These are phyloP conservation scores for Mercurialis annua DNA, from an alignment of 345 rosid species.

Conservation along the genomic window DNA sequence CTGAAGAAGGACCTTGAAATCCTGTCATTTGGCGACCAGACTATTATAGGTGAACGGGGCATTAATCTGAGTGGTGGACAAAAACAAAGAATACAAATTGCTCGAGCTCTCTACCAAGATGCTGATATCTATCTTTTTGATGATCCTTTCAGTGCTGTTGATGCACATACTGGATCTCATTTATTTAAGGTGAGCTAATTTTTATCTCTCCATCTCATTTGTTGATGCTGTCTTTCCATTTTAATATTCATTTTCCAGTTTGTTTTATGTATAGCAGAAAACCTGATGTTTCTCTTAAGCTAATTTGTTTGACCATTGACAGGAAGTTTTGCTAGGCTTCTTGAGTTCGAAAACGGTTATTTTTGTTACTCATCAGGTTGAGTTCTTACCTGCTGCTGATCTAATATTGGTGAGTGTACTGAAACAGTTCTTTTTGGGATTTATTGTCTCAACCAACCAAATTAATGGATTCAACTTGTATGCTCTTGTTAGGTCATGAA, in stretches of 20 bases:
- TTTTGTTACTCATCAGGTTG: constrained; percentile 66
- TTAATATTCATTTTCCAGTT: not conserved
- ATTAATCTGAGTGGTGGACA: constrained; percentile 46
- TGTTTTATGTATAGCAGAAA: not conserved
- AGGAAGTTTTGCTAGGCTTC: constrained; percentile 58
- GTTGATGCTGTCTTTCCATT: not conserved
- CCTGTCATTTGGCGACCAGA: constrained; percentile 41
- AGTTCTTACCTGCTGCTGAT: constrained; percentile 65
- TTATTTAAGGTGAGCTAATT: constrained; percentile 20
- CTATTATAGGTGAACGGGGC: constrained; percentile 47
- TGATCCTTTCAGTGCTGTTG: constrained; percentile 48
- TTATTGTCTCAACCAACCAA: not conserved
- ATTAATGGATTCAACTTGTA: not conserved
- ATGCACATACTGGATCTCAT: constrained; percentile 43
- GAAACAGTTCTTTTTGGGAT: not conserved
- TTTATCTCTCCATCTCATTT: not conserved
- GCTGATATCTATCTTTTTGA: constrained; percentile 43
- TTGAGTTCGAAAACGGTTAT: constrained; percentile 50
- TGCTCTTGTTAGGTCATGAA: constrained; percentile 58
- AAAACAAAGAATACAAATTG: constrained; percentile 44
- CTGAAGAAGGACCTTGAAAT: constrained; percentile 37
- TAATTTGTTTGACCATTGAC: constrained; percentile 4
- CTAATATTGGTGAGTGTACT: constrained; percentile 48
- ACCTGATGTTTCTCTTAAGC: not conserved
- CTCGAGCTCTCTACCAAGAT: constrained; percentile 42